Percentiles rank a stretch among this genome's conserved stretches.
phyloP scores from a whole-genome alignment of 2,329 filamentous ascomycete species.

The Arthrinium puccinioides region DNA sequence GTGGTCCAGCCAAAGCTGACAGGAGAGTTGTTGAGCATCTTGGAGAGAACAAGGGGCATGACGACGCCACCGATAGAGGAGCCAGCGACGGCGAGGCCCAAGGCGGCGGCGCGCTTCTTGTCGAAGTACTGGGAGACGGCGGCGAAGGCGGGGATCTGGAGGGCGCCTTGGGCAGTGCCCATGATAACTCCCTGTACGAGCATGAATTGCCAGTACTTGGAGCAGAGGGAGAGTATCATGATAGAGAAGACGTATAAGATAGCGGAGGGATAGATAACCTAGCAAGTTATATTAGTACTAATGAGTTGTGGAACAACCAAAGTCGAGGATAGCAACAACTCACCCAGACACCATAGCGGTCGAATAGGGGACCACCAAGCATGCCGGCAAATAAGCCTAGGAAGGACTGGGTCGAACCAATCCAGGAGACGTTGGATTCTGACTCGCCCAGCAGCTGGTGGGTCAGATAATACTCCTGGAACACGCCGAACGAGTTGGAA shows the following conservation, averaged over 20 bases:
- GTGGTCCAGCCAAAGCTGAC: slow-evolving; percentile 4
- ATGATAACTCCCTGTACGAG: slow-evolving; percentile 43
- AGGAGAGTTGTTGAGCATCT: slow-evolving; percentile 13
- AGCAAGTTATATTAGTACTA: not conserved
- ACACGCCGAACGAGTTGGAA: slow-evolving; percentile 44
- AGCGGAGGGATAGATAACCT: slow-evolving; percentile 31
- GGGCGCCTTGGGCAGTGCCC: slow-evolving; percentile 29
- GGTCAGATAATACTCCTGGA: slow-evolving; percentile 43
- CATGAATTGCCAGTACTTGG: slow-evolving; percentile 43
- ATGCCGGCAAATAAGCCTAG: slow-evolving; percentile 43
- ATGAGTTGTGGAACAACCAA: not conserved
- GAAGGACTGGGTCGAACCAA: slow-evolving; percentile 43
- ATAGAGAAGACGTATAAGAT: slow-evolving; percentile 30
- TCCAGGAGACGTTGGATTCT: slow-evolving; percentile 37
- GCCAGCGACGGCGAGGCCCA: slow-evolving; percentile 25
- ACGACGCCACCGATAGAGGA: slow-evolving; percentile 16
- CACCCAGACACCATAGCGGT: slow-evolving; percentile 38
- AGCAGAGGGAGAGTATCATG: slow-evolving; percentile 36
- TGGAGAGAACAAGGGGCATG: not conserved
- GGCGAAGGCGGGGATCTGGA: slow-evolving; percentile 19
- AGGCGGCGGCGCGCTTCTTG: slow-evolving; percentile 22
- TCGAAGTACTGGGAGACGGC: slow-evolving; percentile 23
- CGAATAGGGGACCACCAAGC: slow-evolving; percentile 44
- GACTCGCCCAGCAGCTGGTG: slow-evolving; percentile 28
- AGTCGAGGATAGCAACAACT: not conserved